Conservation (phyloP, 768 basidiomycete genomes). For the Serendipita indica region DNA sequence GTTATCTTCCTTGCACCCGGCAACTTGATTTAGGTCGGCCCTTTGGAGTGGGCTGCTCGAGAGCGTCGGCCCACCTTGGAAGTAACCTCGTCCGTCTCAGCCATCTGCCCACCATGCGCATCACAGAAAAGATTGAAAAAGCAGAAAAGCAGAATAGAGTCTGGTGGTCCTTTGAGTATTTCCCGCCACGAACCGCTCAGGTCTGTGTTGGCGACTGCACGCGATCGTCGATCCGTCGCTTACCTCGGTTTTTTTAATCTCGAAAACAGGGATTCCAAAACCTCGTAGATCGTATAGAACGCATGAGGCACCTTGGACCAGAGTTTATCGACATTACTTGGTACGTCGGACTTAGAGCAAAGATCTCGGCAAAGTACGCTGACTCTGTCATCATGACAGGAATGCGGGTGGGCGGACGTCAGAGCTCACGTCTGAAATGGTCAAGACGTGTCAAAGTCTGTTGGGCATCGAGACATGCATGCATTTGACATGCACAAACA, state of each 20-base stretch:
- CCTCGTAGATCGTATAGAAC: conserved; percentile 92
- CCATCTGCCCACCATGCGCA: conserved; percentile 52
- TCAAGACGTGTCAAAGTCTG: conserved; percentile 82
- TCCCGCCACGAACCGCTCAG: conserved; percentile 91
- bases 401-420: conserved; percentile 94
- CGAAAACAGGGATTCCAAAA: conserved; percentile 71
- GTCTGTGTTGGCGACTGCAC: conserved; percentile 26
- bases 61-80: conserved; percentile 2
- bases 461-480: conserved; percentile 96
- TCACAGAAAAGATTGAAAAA: conserved; percentile 83
- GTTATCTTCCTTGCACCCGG: not conserved
- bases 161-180: conserved; percentile 99
- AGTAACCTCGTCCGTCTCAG: not conserved
- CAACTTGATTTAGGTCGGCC: too few relatives aligned
- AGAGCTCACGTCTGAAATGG: conserved; percentile 83
- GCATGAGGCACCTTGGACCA: conserved; percentile 88
- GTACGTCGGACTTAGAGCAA: conserved; percentile 25
- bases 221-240: conserved; percentile 6
- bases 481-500: conserved; percentile 98
- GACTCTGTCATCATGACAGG: conserved; percentile 31
- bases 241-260: conserved; percentile 12
- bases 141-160: conserved; percentile 71
- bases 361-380: too few relatives aligned
- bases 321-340: conserved; percentile 99
- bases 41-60: not conserved